Evolutionary conservation across 257 asterid species (phyloP), one percentile per base, ranked within the genome.

Genomic region (Leonotis leonurus): DNA sequence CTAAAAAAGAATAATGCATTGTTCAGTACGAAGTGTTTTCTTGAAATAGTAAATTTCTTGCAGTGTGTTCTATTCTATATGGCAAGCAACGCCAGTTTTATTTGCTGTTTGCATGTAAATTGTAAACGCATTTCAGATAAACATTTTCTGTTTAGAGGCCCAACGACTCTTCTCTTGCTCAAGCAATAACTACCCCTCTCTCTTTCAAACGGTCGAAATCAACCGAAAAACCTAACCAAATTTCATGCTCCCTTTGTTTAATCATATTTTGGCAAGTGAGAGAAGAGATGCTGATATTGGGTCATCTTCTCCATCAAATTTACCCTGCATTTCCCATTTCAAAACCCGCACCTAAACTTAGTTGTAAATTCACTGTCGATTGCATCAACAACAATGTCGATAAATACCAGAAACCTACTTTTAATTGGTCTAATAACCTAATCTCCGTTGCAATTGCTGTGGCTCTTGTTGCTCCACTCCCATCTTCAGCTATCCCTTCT

Each of bases 401-500:
- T 17, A 60, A 56, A 6, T 24, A 29, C 57, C 17, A 53, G 11
- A 69, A 66, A 53, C 56, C 71, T 37, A 25, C 56, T 3, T 17
- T 36, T 24, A 45, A 11, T 66, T 77, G 75, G 81, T 67, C 83
- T 21, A 74, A 39, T 20, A 68, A 68, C 73, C 70, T 83, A 46
- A 64, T 88, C 41, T 77, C 95, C 8, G 10, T 86, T 1, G 98
- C 94, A 40, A 65, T 86, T 55, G 82, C 88, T 53, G 78, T 78
- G 68, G 76, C 87, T 66, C 71, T 88, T 16, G 64, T 75, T 27
- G 17, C 87, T 69, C 95, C 98, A 27, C 65, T 81, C n/a, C 89
- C 89, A 26, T 77, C 85, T 65, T 65, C 76, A 2, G 96, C 96
- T n/a, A 84, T 88, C 60, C 95, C 96, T 20, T 74, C 80, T 49